Conservation (phyloP, 2,329 filamentous ascomycete genomes). For the Ceratocystis harringtonii region DNA sequence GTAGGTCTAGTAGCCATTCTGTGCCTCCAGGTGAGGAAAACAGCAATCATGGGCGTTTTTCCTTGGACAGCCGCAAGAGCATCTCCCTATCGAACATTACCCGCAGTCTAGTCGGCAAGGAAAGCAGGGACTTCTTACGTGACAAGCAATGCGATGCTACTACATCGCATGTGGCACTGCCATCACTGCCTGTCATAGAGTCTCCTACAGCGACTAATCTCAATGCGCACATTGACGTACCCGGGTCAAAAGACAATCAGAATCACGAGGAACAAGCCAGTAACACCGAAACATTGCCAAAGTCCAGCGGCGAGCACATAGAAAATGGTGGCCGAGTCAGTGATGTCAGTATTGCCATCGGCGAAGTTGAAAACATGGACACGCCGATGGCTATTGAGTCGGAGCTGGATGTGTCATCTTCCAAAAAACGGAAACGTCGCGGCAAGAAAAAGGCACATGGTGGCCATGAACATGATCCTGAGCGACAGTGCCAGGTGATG, state of each 20-base stretch:
- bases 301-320: neutral
- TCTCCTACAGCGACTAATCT: neutral
- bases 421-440: constrained; percentile 10
- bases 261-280: neutral
- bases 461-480: constrained; percentile 5
- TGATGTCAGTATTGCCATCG: neutral
- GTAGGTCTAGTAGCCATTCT: constrained; percentile 16
- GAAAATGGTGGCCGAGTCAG: neutral
- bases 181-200: constrained; percentile 1
- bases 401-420: neutral
- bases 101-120: constrained; percentile 11
- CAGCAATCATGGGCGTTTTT: constrained; percentile 2
- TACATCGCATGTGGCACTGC: neutral
- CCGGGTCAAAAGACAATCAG: neutral
- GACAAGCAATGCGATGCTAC: constrained; percentile 3
- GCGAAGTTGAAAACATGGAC: neutral
- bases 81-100: constrained; percentile 15
- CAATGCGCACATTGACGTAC: neutral
- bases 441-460: constrained; percentile 12
- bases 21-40: neutral
- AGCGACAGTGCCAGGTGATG: constrained; percentile 15
- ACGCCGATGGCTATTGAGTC: neutral
- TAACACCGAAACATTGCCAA: neutral
- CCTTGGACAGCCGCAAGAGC: constrained; percentile 13
- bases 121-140: constrained; percentile 7